Evolutionary conservation across 495 filamentous ascomycete species (phyloP).

Genomic region (Neurospora sp.): DNA sequence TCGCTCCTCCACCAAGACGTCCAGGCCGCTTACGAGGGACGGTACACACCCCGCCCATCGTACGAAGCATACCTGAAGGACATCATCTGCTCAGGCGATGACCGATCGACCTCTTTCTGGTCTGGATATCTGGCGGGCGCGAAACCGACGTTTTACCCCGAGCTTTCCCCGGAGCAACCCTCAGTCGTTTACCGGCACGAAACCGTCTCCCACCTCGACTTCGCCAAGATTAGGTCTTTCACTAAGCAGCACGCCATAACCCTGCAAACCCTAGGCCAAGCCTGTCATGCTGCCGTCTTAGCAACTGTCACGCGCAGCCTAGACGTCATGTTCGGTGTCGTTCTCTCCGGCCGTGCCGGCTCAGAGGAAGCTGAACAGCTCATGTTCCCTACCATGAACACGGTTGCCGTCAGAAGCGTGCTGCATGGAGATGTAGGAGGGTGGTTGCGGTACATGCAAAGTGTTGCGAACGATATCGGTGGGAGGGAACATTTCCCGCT

Average conservation of each 20-base stretch:
- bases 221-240: slow-evolving; percentile 33
- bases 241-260: slow-evolving; percentile 49
- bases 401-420: slow-evolving; percentile 52
- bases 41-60: slow-evolving; percentile 27
- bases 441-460: slow-evolving; percentile 58
- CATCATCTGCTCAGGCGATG: slow-evolving; percentile 24
- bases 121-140: slow-evolving; percentile 42
- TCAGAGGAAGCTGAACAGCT: slow-evolving; percentile 44
- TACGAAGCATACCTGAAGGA: slow-evolving; percentile 40
- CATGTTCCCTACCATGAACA: slow-evolving; percentile 76
- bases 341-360: slow-evolving; percentile 56
- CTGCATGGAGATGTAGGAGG: slow-evolving; percentile 50
- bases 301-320: slow-evolving; percentile 43
- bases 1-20: slow-evolving; percentile 58
- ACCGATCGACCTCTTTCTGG: slow-evolving; percentile 49
- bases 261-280: slow-evolving; percentile 54
- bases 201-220: slow-evolving; percentile 26
- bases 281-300: slow-evolving; percentile 54
- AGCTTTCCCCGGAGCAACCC: slow-evolving; percentile 8
- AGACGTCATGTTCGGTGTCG: slow-evolving; percentile 61
- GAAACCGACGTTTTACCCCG: slow-evolving; percentile 18
- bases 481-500: slow-evolving; percentile 59
- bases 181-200: slow-evolving; percentile 35
- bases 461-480: slow-evolving; percentile 40
- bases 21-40: slow-evolving; percentile 41